Base-by-base conservation (phyloP, 148 eudicot genomes). In the Salicornia ramosissima region DNA sequence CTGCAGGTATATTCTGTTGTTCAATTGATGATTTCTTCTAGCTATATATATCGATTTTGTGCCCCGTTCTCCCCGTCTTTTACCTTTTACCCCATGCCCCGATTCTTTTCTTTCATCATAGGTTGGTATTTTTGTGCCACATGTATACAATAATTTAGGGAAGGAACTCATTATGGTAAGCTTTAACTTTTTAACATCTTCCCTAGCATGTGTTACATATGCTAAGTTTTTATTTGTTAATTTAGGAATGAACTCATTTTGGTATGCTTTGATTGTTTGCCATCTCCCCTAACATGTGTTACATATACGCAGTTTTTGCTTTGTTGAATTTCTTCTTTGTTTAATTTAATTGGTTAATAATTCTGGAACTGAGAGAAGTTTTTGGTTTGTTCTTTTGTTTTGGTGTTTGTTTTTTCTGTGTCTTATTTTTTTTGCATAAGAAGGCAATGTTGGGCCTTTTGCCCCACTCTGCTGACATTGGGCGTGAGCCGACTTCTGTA, bases 401-500 rank as follows among this genome's bases (percentile, higher is more conserved):
- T 94, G 92, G 86, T 94, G 96, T 95, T 93, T 91, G 81, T 83
- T 86, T 82, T 82, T 77, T 84, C 78, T 88, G 81, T 91, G 82
- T 90, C 90, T 89, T 86, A 79, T 85, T 68, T 89, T 69, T 85
- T 87, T 82, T 85, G 88, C 95, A 83, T 88, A 85, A 83, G 96
- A 94, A 95, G 97, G 89, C 97, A 91, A 87, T 88, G 86, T 87
- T 88, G 97, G 96, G 96, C 89, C 81, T 87, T 79, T 88, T 80
- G 87, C 88, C 91, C 92, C 84, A 91, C 86, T 88, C 88, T 87
- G 99, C 92, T 88, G 96, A 86, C 91, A 87, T 83, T 87, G 97
- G 98, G 92, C 79, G 90, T 90, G 99, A 91, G 92, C 92, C 85
- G 92, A 86, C 92, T 79, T 88, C 96, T 91, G 84, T 88, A 88